phyloP scores from a whole-genome alignment of 2,329 filamentous ascomycete genomes.

The Penicillium aurantiogriseum region DNA sequence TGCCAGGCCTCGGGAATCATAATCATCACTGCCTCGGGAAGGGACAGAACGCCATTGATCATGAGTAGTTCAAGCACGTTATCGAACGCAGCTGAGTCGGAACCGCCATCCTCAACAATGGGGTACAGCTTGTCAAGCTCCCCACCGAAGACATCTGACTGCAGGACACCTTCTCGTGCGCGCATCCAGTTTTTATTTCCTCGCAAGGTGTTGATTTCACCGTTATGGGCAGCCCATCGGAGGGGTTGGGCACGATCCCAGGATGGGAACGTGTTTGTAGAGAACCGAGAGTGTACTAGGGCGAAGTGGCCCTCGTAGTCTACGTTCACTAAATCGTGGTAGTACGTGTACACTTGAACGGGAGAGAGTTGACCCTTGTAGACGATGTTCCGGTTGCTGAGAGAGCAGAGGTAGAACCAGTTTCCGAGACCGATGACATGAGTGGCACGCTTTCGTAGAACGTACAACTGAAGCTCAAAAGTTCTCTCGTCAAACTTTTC shows the following conservation, averaged over 20 bases:
- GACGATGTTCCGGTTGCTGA: slow-evolving; percentile 97
- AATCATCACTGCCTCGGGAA: slow-evolving; percentile 95
- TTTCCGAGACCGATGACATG: slow-evolving; percentile 94
- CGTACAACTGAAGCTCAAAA: slow-evolving; percentile 91
- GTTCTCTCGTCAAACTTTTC: slow-evolving; percentile 77
- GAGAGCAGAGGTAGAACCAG: slow-evolving; percentile 97
- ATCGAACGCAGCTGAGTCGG: slow-evolving; percentile 94
- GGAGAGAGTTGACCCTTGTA: slow-evolving; percentile 97
- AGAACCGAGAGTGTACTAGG: slow-evolving; percentile 94
- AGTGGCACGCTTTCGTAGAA: slow-evolving; percentile 90
- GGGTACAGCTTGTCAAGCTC: slow-evolving; percentile 89
- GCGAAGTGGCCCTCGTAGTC: slow-evolving; percentile 98
- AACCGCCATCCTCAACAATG: slow-evolving; percentile 93
- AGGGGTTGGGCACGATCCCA: slow-evolving; percentile 97
- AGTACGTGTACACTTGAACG: slow-evolving; percentile 96
- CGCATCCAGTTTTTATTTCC: slow-evolving; percentile 99
- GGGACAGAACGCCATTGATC: slow-evolving; percentile 92
- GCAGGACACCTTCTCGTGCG: slow-evolving; percentile 90
- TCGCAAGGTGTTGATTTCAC: slow-evolving; percentile 95
- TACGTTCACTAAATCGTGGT: slow-evolving; percentile 92
- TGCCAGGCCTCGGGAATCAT: slow-evolving; percentile 99
- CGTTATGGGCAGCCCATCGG: slow-evolving; percentile 96
- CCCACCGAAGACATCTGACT: slow-evolving; percentile 87
- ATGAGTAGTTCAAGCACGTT: slow-evolving; percentile 91
- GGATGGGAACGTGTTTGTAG: slow-evolving; percentile 96